Percentiles rank a stretch among this genome's conserved stretches.
Evolutionary conservation across 805 yeast species (phyloP).

Genomic region (Lachancea sp.): DNA sequence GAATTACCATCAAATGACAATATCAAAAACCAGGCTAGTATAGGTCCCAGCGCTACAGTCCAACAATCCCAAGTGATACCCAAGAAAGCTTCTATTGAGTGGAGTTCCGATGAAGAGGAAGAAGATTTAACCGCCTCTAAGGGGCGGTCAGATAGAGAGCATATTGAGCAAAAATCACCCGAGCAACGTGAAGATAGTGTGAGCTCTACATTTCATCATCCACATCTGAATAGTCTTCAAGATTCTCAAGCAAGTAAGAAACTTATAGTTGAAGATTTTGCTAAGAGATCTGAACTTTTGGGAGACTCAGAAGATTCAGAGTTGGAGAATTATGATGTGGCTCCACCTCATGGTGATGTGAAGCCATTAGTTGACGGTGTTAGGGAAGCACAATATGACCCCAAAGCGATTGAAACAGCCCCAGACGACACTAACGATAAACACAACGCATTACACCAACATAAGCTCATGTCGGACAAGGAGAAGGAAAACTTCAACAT

Average conservation of each 20-base stretch:
- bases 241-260: background rate
- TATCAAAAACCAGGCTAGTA: constrained; percentile 6
- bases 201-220: too few relatives aligned
- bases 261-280: constrained; percentile 32
- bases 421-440: too few relatives aligned
- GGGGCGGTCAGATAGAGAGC: background rate
- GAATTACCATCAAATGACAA: background rate
- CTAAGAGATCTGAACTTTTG: background rate
- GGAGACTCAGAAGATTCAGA: background rate
- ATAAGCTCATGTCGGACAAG: background rate
- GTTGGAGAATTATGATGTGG: background rate
- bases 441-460: background rate
- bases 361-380: too few relatives aligned
- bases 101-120: constrained; percentile 83
- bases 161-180: constrained; percentile 34
- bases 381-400: too few relatives aligned
- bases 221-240: too few relatives aligned
- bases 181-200: too few relatives aligned
- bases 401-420: too few relatives aligned
- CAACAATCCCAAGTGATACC: constrained; percentile 75
- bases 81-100: constrained; percentile 72
- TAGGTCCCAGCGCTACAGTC: constrained; percentile 35
- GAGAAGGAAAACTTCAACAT: background rate
- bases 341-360: background rate
- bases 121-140: constrained; percentile 26